These are phyloP conservation scores for Manihot esculenta DNA, from an alignment of 441 rosid genomes.

Conservation along the genomic window DNA sequence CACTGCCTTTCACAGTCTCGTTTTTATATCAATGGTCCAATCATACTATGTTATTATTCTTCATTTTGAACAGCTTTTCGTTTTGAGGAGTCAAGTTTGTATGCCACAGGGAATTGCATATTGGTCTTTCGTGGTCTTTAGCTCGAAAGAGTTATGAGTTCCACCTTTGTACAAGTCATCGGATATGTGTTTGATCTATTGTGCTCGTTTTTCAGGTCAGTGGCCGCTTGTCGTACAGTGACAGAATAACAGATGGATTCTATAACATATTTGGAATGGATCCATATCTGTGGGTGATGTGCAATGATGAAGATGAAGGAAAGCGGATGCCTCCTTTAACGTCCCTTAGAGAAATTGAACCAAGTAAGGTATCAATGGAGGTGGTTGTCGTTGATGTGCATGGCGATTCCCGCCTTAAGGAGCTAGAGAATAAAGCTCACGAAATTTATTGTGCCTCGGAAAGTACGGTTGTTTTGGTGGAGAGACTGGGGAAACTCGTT, in stretches of 20 bases:
- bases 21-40: background rate
- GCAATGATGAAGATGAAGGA: constrained; percentile 76
- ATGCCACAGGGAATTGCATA: background rate
- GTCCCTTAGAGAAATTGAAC: constrained; percentile 72
- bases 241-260: constrained; percentile 90
- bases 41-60: background rate
- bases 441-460: constrained; percentile 74
- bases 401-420: constrained; percentile 73
- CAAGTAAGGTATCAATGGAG: constrained; percentile 75
- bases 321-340: constrained; percentile 59
- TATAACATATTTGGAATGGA: constrained; percentile 92
- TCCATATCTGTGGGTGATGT: constrained; percentile 88
- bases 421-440: constrained; percentile 83
- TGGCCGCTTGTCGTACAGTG: constrained; percentile 83
- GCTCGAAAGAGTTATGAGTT: background rate
- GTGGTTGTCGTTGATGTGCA: constrained; percentile 77
- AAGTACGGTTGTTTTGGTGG: constrained; percentile 61
- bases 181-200: background rate
- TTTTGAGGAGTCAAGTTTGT: background rate
- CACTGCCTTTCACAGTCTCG: background rate
- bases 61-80: background rate
- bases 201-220: constrained; percentile 52
- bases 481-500: constrained; percentile 86
- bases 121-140: background rate
- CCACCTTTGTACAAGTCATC: background rate